These are phyloP conservation scores for Eleusine indica DNA, from an alignment of 176 grass and related monocot species.

Conservation along the genomic window DNA sequence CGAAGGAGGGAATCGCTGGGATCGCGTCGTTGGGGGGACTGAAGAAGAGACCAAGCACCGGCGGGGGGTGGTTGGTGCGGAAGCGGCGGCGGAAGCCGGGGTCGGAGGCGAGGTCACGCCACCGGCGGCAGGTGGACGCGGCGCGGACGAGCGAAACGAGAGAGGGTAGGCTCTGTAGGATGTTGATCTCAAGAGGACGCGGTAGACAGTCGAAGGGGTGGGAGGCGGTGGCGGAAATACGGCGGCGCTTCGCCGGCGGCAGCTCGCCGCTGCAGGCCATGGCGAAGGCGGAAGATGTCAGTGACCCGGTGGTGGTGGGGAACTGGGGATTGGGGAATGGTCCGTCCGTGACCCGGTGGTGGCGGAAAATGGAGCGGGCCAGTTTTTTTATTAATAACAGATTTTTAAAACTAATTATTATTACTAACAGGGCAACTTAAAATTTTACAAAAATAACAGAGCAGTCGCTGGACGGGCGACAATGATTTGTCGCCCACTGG, in stretches of 20 bases:
- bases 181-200: no score
- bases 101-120: not conserved
- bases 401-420: no score
- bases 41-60: slow-evolving; percentile 21
- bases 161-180: not conserved
- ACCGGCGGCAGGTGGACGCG: slow-evolving; percentile 1
- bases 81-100: slow-evolving; percentile 12
- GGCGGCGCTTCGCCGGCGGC: not conserved
- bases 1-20: not conserved
- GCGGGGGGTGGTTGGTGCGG: not conserved
- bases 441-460: no score
- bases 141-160: not conserved
- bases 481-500: no score
- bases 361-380: no score
- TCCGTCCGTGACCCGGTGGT: no score
- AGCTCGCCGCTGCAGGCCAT: not conserved
- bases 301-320: no score
- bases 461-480: no score
- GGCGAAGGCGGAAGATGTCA: no score
- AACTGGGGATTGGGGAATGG: not conserved
- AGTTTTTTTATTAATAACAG: no score
- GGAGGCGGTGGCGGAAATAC: not conserved
- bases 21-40: not conserved
- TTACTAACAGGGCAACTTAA: no score
- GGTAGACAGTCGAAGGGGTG: not conserved